Conservation (phyloP, 2,329 filamentous ascomycete genomes). For the Colletotrichum gloeosporioides region DNA sequence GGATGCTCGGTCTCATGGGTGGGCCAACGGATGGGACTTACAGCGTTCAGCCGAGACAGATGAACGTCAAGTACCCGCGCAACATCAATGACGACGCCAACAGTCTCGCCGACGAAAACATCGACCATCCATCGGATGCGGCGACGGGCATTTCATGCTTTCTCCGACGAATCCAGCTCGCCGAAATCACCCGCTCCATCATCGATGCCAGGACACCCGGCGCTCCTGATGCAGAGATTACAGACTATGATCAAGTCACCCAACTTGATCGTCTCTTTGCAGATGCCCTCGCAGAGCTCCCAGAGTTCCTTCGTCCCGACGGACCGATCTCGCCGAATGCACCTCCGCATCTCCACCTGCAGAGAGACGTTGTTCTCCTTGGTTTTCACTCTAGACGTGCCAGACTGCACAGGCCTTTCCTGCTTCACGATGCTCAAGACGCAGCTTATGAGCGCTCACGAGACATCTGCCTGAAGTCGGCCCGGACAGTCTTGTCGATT, state of each 20-base stretch:
- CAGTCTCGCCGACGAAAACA: conserved; percentile 28
- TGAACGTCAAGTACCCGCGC: conserved; percentile 41
- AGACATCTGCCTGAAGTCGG: conserved; percentile 27
- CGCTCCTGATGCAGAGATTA: conserved; percentile 31
- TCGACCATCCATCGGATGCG: conserved; percentile 34
- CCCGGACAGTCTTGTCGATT: conserved; percentile 26
- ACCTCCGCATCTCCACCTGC: conserved; percentile 16
- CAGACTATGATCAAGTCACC: conserved; percentile 34
- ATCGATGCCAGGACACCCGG: conserved; percentile 35
- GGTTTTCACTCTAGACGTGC: conserved; percentile 29
- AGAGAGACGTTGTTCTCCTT: conserved; percentile 26
- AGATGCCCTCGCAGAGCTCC: conserved; percentile 22
- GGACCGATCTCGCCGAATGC: conserved; percentile 18
- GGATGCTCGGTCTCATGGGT: conserved; percentile 41
- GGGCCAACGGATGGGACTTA: conserved; percentile 40
- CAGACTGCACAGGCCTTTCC: conserved; percentile 30
- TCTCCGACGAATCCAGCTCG: conserved; percentile 41
- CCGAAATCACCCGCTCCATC: conserved; percentile 40
- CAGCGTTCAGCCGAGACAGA: conserved; percentile 41
- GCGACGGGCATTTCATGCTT: conserved; percentile 42
- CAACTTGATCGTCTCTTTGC: conserved; percentile 35
- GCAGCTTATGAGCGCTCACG: conserved; percentile 14
- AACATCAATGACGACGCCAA: conserved; percentile 44
- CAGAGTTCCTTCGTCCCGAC: conserved; percentile 19
- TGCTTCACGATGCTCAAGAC: conserved; percentile 20